Base-by-base conservation (phyloP, 139 green algal genomes). In the Chara braunii region DNA sequence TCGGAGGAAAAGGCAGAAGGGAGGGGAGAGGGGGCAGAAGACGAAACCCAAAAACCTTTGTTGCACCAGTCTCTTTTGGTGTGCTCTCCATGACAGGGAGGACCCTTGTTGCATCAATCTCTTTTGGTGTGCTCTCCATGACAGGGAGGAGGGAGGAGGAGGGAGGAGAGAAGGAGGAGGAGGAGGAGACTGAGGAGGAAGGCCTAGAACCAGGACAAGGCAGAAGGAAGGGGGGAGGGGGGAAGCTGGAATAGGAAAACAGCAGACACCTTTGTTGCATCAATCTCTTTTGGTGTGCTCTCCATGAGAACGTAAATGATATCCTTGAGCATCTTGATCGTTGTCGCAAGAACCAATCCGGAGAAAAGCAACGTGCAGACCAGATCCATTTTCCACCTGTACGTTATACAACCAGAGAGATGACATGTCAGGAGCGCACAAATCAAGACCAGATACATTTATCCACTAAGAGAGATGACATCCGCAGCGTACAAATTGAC, bases 321-420 rank as follows among this genome's bases (percentile, higher is more conserved):
- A 70, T 96, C 88, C 0, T 59, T 44, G 56, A 95, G 57, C 61
- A 96, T 89, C 51, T 36, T 52, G 2, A 59, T 53, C 0, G 89
- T 96, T 9, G 88, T 96, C 31, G 84, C 48, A 56, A 95, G 66
- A 67, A 96, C 90, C 45, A 96, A 67, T 3, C 84, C 12, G 2
- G 86, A 88, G 71, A 96, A 96, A 1, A 94, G 1, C 45, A 96
- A 93, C 11, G 90, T 96, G 81, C 90, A 96, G 43, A 96, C 84
- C 69, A 44, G 30, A 9, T 75, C 72, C 43, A 72, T 51, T 3
- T 70, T 53, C 32, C 70, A 18, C 65, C 35, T 75, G 40, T 34
- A 14, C n/a, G 40, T 18, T 26, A 26, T 18, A 48, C 18, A 18
- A 48, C 40, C 18, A 48, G 40, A 18, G 40, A 48, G 18, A 18